Base-by-base conservation (phyloP, 192 early-diverging fungal genomes). In the Thamnidium elegans region DNA sequence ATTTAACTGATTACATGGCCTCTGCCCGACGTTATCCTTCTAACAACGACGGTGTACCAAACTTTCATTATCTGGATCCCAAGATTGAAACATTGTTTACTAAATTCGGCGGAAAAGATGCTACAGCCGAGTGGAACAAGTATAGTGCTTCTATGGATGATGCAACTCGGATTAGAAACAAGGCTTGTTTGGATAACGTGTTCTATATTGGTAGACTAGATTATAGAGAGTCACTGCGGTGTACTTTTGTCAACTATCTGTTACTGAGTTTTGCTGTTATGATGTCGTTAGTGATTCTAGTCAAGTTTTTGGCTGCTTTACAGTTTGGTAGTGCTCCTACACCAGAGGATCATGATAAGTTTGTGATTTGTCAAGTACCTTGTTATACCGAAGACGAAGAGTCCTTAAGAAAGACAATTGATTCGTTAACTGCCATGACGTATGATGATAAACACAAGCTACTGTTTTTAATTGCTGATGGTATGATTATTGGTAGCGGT, bases 181-280 rank as follows among this genome's bases (percentile, higher is more conserved):
- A 84, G 64, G 70, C 71, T 20, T 98, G 96, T 78, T 75, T 98
- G 36, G 82, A 96, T 48, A 83, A 83, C 51, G 72, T 90, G 44
- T 98, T 96, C 68, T 94, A 91, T 53, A 77, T 91, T 14, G 96
- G 94, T 55, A 65, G 78, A 48, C 50, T 96, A 34, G 95, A 97
- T 68, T 88, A 87, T 39, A 85, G 94, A 23, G 77, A 90, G 53
- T 80, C 84, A n/a, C 73, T 91, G 58, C 71, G 79, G 53, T 97
- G 94, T 69, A 79, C 79, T 55, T 87, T 95, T 72, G 89, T 90
- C 34, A 92, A 92, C 73, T 96, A 93, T 66, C 77, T 96, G 62
- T 74, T 96, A 58, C 76, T 95, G 61, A 86, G 85, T 6, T 86
- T 90, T 20, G 87, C 92, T 1, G 68, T 81, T 15, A 51, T 96